These are phyloP conservation scores for Metschnikowia borealis DNA, from an alignment of 805 yeast genomes.

Conservation along the genomic window DNA sequence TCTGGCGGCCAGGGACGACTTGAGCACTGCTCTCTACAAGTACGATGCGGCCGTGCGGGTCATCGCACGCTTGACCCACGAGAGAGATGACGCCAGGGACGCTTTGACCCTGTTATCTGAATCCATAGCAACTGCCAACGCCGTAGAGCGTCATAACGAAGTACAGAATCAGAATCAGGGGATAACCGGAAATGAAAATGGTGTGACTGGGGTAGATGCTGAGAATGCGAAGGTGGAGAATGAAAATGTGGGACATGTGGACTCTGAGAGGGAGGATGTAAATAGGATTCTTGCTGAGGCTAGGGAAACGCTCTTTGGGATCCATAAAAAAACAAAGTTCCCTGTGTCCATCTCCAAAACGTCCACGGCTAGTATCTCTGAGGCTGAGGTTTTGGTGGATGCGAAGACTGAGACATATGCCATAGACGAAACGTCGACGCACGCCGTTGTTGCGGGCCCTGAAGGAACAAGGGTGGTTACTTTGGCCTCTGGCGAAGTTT, in stretches of 20 bases:
- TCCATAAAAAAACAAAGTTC: conserved; percentile 35
- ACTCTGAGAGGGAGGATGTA: neutral
- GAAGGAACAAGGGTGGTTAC: neutral
- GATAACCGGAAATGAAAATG: too few relatives aligned
- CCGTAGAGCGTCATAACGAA: too few relatives aligned
- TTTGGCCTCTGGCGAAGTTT: neutral
- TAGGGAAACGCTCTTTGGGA: conserved; percentile 29
- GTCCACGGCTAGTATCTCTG: conserved; percentile 11
- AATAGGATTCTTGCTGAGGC: conserved; percentile 15
- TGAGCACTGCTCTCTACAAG: conserved; percentile 73
- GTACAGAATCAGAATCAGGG: too few relatives aligned
- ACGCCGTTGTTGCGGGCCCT: neutral
- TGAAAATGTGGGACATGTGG: neutral
- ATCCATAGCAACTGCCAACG: conserved; percentile 8
- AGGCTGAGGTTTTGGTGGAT: conserved; percentile 4
- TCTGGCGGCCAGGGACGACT: conserved; percentile 59
- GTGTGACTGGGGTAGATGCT: too few relatives aligned
- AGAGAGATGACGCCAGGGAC: conserved; percentile 67
- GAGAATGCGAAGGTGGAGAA: neutral
- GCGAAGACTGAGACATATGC: neutral
- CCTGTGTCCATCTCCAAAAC: conserved; percentile 18
- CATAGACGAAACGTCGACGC: conserved; percentile 11
- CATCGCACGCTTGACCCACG: conserved; percentile 69
- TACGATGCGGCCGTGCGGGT: conserved; percentile 91
- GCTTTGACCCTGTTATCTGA: conserved; percentile 57